Conservation (phyloP, 1,284 basidiomycete species). For the Flammula alnicola region DNA sequence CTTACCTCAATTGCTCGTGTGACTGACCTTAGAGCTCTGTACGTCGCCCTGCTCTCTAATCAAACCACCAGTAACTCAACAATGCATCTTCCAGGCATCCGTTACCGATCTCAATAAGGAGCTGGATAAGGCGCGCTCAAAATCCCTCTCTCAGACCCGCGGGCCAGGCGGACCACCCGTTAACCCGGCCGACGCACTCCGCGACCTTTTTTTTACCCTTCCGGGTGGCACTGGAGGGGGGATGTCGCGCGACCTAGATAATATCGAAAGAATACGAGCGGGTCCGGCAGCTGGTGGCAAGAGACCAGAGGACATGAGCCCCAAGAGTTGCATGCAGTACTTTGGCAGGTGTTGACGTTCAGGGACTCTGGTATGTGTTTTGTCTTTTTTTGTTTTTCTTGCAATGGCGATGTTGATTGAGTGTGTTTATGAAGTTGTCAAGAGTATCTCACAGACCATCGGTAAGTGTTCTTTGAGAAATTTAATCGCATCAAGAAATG, state of each 20-base stretch:
- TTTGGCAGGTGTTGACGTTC: slow-evolving; percentile 90
- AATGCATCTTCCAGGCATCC: slow-evolving; percentile 61
- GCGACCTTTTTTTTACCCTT: slow-evolving; percentile 59
- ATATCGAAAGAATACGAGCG: slow-evolving; percentile 72
- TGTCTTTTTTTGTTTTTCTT: not conserved
- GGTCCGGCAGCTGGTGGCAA: slow-evolving; percentile 57
- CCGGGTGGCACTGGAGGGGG: slow-evolving; percentile 64
- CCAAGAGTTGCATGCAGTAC: slow-evolving; percentile 85
- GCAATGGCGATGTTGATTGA: not conserved
- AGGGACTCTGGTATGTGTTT: slow-evolving; percentile 67
- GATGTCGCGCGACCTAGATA: slow-evolving; percentile 77
- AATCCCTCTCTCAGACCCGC: slow-evolving; percentile 41
- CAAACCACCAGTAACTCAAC: too few relatives aligned
- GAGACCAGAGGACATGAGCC: slow-evolving; percentile 80
- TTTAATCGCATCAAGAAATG: too few relatives aligned
- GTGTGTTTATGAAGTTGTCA: slow-evolving; percentile 56
- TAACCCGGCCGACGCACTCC: slow-evolving; percentile 48
- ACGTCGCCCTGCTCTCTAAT: not conserved
- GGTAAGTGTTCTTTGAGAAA: slow-evolving; percentile 40
- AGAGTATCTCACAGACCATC: slow-evolving; percentile 87
- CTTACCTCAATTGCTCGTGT: not conserved
- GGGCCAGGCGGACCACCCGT: slow-evolving; percentile 39
- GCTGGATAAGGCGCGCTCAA: slow-evolving; percentile 70
- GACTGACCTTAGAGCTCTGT: slow-evolving; percentile 22
- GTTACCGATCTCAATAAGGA: slow-evolving; percentile 88